Conservation (phyloP, 1,284 basidiomycete species). For the Leccinum fallax region DNA sequence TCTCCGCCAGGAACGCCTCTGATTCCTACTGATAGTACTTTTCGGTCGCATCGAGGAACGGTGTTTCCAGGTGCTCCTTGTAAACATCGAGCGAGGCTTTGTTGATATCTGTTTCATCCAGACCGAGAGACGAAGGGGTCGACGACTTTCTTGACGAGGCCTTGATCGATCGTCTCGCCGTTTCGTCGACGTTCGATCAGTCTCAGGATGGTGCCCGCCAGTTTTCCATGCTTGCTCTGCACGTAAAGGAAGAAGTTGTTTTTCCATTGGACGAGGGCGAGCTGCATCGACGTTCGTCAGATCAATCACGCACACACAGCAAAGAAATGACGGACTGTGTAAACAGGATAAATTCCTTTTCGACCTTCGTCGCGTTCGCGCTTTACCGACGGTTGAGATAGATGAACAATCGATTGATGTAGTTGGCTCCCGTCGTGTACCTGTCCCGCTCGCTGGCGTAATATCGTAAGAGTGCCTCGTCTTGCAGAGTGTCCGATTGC, state of each 20-base stretch:
- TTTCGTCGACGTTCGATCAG: constrained; percentile 94
- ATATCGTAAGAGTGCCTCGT: constrained; percentile 88
- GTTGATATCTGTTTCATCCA: constrained; percentile 91
- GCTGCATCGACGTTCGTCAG: constrained; percentile 45
- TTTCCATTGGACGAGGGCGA: constrained; percentile 97
- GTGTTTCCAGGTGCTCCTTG: constrained; percentile 86
- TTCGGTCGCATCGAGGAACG: constrained; percentile 90
- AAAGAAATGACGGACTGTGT: constrained; percentile 72
- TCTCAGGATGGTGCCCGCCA: constrained; percentile 87
- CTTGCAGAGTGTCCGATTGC: constrained; percentile 81
- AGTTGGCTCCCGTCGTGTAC: constrained; percentile 96
- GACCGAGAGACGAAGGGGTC: constrained; percentile 96
- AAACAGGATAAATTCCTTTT: constrained; percentile 94
- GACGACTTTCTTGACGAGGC: constrained; percentile 93
- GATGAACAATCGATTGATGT: constrained; percentile 93
- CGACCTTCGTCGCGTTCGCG: constrained; percentile 97
- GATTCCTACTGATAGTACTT: constrained; percentile 93
- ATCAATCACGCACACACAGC: constrained; percentile 8
- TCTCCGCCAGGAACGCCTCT: constrained; percentile 86
- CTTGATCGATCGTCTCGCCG: constrained; percentile 92
- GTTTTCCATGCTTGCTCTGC: constrained; percentile 77
- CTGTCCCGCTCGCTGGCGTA: constrained; percentile 95
- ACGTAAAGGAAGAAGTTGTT: constrained; percentile 88
- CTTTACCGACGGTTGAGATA: constrained; percentile 99
- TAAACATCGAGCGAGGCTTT: constrained; percentile 95